Evolutionary conservation across 257 asterid genomes (phyloP).

Genomic region (Nemophila menziesii): DNA sequence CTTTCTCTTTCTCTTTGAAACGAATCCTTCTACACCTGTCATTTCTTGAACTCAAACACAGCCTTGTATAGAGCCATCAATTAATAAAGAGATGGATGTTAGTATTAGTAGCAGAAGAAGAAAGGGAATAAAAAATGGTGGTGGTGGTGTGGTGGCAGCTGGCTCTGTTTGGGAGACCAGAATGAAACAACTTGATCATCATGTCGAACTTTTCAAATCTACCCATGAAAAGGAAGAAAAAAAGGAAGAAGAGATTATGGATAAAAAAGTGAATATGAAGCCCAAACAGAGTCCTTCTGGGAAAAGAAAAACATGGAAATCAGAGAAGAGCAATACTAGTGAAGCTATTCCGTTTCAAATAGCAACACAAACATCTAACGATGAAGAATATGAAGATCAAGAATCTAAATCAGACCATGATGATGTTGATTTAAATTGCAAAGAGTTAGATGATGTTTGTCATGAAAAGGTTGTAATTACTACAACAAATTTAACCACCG

Average conservation of each 20-base stretch:
- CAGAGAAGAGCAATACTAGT: conserved; percentile 32
- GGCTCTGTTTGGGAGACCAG: conserved; percentile 90
- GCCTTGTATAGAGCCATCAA: no score
- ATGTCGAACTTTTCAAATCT: conserved; percentile 45
- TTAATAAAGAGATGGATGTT: no score
- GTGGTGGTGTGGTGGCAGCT: no score
- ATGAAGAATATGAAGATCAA: no score
- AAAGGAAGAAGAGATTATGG: conserved; percentile 19
- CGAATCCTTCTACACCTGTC: no score
- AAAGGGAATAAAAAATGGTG: conserved; percentile 26
- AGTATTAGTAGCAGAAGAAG: conserved; percentile 26
- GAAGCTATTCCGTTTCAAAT: conserved; percentile 49
- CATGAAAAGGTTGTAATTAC: conserved; percentile 18
- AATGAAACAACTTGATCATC: conserved; percentile 57
- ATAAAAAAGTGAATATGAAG: conserved; percentile 18
- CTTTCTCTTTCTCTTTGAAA: no score
- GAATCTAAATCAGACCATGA: no score
- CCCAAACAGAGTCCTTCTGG: conserved; percentile 50
- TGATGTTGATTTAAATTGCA: conserved; percentile 27
- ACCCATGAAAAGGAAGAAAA: conserved; percentile 21
- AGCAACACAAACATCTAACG: conserved; percentile 46
- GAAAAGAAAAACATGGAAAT: conserved; percentile 74
- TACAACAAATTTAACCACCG: conserved; percentile 12
- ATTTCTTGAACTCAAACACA: no score
- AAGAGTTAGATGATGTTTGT: conserved; percentile 16